These are phyloP conservation scores for Byssochlamys sp. DNA, from an alignment of 2,329 filamentous ascomycete species.

Conservation along the genomic window DNA sequence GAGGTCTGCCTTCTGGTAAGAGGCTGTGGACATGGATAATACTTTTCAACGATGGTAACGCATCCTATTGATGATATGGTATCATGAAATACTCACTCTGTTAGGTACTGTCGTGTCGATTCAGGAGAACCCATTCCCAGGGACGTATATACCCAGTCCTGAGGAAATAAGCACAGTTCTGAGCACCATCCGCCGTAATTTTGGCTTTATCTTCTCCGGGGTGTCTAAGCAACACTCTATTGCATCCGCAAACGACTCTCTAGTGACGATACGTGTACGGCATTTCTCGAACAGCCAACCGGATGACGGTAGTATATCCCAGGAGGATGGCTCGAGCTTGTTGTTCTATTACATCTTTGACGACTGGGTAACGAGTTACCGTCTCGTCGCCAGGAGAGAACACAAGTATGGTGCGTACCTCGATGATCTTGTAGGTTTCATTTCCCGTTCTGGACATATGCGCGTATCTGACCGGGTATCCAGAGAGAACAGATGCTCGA, in stretches of 20 bases:
- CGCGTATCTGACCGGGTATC: conserved; percentile 4
- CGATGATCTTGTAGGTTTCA: conserved; percentile 38
- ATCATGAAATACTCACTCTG: conserved; percentile 1
- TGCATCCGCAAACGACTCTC: conserved; percentile 38
- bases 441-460: no score
- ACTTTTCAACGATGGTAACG: conserved; percentile 53
- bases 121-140: conserved; percentile 50
- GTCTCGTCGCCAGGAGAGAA: conserved; percentile 49
- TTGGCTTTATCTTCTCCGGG: conserved; percentile 53
- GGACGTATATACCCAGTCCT: conserved; percentile 30
- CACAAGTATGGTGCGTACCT: conserved; percentile 41
- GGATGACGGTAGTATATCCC: conserved; percentile 27
- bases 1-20: conserved; percentile 38
- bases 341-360: conserved; percentile 60
- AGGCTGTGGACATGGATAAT: conserved; percentile 64
- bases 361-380: conserved; percentile 56
- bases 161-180: conserved; percentile 20
- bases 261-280: conserved; percentile 41
- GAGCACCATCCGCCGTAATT: conserved; percentile 44
- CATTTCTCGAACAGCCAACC: conserved; percentile 22
- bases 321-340: conserved; percentile 49
- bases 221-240: conserved; percentile 46
- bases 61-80: background rate
- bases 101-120: conserved; percentile 60
- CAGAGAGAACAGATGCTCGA: conserved; percentile 48